These are phyloP conservation scores for Chalciporus chontae DNA, from an alignment of 768 basidiomycete species.

Conservation along the genomic window DNA sequence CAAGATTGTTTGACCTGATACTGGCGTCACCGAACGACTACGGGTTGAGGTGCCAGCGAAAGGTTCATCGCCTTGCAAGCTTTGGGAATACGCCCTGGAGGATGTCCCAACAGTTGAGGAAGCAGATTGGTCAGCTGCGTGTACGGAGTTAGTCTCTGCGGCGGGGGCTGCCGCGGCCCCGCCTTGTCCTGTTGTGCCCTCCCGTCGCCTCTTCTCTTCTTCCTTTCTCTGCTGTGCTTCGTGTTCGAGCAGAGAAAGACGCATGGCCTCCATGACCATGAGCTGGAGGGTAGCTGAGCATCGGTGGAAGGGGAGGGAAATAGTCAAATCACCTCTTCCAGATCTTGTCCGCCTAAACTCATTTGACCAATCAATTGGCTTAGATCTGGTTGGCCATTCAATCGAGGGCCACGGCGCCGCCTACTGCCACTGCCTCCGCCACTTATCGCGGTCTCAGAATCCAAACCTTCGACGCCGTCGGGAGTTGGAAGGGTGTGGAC, in stretches of 20 bases:
- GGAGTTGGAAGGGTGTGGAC: slow-evolving; percentile 63
- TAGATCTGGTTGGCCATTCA: slow-evolving; percentile 50
- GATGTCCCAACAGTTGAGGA: slow-evolving; percentile 3
- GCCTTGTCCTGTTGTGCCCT: slow-evolving; percentile 37
- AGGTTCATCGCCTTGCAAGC: slow-evolving; percentile 10
- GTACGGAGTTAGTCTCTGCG: neutral
- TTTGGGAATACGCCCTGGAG: slow-evolving; percentile 5
- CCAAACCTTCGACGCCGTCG: slow-evolving; percentile 47
- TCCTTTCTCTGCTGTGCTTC: slow-evolving; percentile 87
- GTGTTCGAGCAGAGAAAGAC: slow-evolving; percentile 88
- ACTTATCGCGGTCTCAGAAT: slow-evolving; percentile 31
- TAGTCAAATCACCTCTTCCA: slow-evolving; percentile 77
- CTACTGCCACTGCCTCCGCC: slow-evolving; percentile 43
- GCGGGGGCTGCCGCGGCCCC: slow-evolving; percentile 23
- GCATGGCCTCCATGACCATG: slow-evolving; percentile 99
- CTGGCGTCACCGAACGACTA: slow-evolving; percentile 30
- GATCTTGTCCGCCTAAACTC: slow-evolving; percentile 79
- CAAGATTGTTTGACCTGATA: slow-evolving; percentile 34
- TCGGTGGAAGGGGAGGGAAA: slow-evolving; percentile 10
- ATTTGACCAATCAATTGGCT: slow-evolving; percentile 59
- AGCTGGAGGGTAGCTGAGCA: slow-evolving; percentile 47
- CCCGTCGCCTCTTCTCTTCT: slow-evolving; percentile 61
- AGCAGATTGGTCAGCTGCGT: slow-evolving; percentile 5
- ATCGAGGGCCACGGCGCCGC: slow-evolving; percentile 56
- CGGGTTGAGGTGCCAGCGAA: slow-evolving; percentile 10